Evolutionary conservation across 805 yeast genomes (phyloP).

Genomic region (Yamadazyma phyllophila): DNA sequence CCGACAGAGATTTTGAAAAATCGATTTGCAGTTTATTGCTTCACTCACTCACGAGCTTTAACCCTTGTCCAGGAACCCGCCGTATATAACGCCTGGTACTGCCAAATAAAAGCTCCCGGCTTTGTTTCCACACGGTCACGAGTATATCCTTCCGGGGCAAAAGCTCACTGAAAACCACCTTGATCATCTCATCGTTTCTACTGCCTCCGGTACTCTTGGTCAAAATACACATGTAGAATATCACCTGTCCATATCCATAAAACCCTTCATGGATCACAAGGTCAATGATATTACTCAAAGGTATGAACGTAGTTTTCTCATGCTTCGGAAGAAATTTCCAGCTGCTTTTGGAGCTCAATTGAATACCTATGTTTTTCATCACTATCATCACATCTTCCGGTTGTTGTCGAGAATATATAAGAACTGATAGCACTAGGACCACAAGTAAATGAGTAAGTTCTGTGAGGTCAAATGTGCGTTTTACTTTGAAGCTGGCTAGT

Average conservation of each 20-base stretch:
- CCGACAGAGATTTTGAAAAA: no score
- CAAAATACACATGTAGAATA: conserved; percentile 61
- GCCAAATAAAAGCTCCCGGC: conserved; percentile 38
- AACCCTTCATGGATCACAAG: conserved; percentile 76
- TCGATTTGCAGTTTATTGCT: no score
- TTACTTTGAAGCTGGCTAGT: neutral
- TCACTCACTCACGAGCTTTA: conserved; percentile 17
- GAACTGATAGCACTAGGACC: neutral
- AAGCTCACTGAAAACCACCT: conserved; percentile 41
- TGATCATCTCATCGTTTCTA: conserved; percentile 18
- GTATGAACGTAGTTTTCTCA: conserved; percentile 46
- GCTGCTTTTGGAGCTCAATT: conserved; percentile 31
- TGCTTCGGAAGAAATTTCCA: conserved; percentile 20
- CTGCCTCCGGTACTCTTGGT: conserved; percentile 30
- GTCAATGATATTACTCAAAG: conserved; percentile 57
- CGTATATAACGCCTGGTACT: conserved; percentile 28
- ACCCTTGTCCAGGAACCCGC: conserved; percentile 38
- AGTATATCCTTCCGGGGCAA: conserved; percentile 42
- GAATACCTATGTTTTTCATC: conserved; percentile 48
- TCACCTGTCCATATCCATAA: conserved; percentile 59
- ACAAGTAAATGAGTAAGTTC: neutral
- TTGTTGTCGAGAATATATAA: conserved; percentile 16
- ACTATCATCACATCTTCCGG: conserved; percentile 44
- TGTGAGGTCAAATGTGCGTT: no score
- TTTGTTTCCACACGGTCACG: conserved; percentile 37